phyloP scores from a whole-genome alignment of 108 stramenopile genomes.

The Halocafeteria seosinensis region DNA sequence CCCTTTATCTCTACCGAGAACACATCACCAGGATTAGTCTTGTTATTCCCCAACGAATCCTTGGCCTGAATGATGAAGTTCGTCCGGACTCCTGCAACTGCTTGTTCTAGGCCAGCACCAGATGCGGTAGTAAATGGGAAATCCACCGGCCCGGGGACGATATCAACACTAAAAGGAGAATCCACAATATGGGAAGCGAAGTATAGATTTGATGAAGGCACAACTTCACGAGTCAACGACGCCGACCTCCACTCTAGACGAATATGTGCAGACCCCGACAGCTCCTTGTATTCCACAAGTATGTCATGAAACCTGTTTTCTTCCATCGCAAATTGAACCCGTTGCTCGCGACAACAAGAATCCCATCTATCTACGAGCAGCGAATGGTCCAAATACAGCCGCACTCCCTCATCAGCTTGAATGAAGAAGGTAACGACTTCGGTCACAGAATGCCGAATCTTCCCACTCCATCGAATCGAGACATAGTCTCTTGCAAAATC shows the following conservation, averaged over 20 bases:
- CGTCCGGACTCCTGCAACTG: conserved; percentile 44
- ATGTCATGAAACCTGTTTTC: not conserved
- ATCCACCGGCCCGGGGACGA: conserved; percentile 57
- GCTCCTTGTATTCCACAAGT: not conserved
- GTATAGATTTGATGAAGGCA: conserved; percentile 17
- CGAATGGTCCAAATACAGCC: conserved; percentile 53
- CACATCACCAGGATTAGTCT: conserved; percentile 25
- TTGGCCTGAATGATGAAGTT: conserved; percentile 50
- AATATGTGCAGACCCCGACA: not conserved
- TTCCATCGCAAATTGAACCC: not conserved
- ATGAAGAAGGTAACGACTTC: conserved; percentile 54
- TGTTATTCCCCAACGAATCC: conserved; percentile 43
- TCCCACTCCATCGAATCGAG: conserved; percentile 55
- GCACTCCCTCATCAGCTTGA: conserved; percentile 46
- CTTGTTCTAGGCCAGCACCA: conserved; percentile 31
- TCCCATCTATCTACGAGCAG: conserved; percentile 27
- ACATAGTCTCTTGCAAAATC: conserved; percentile 56
- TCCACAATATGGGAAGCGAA: conserved; percentile 47
- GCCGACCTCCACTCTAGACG: not conserved
- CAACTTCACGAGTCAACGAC: not conserved
- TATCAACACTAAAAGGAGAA: conserved; percentile 43
- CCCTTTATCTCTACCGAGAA: conserved; percentile 31
- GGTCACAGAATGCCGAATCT: conserved; percentile 33
- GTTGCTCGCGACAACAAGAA: conserved; percentile 14
- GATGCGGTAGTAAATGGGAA: conserved; percentile 45